These are phyloP conservation scores for Erodium trifolium DNA, from an alignment of 441 rosid species.

Conservation along the genomic window DNA sequence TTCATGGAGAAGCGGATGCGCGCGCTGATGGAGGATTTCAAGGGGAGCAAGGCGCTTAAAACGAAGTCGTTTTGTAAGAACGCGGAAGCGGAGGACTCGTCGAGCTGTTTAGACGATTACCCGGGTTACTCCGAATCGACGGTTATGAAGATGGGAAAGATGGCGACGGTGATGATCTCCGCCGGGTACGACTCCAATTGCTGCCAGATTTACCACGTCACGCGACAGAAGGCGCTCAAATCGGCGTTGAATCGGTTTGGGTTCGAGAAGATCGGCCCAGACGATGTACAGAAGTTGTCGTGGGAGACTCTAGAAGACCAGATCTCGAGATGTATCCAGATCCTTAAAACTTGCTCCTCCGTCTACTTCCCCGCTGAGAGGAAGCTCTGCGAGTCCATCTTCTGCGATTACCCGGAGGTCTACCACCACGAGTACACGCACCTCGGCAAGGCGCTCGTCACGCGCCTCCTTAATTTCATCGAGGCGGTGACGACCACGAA, in stretches of 20 bases:
- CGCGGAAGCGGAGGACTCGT: not conserved
- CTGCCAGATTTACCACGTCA: conserved; percentile 24
- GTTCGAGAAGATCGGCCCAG: conserved; percentile 26
- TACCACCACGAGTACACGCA: conserved; percentile 34
- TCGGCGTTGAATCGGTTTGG: conserved; percentile 31
- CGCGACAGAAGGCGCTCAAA: conserved; percentile 29
- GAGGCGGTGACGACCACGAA: conserved; percentile 43
- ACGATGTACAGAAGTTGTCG: conserved; percentile 34
- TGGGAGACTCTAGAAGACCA: conserved; percentile 47
- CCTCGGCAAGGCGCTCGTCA: conserved; percentile 29
- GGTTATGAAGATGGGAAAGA: conserved; percentile 24
- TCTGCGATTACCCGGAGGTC: conserved; percentile 24
- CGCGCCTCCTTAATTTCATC: conserved; percentile 41
- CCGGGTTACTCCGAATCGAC: conserved; percentile 23
- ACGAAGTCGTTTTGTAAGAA: not conserved
- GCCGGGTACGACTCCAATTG: conserved; percentile 42
- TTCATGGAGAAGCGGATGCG: not conserved
- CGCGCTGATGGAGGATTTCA: not conserved
- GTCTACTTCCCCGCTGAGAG: conserved; percentile 29
- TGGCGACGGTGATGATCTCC: conserved; percentile 34
- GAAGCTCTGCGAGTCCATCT: conserved; percentile 28
- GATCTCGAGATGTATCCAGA: conserved; percentile 29
- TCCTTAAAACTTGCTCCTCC: conserved; percentile 26
- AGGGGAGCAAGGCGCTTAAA: not conserved
- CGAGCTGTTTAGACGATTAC: conserved; percentile 24